Base-by-base conservation (phyloP, 2,329 filamentous ascomycete genomes). In the Colletotrichum incanum region DNA sequence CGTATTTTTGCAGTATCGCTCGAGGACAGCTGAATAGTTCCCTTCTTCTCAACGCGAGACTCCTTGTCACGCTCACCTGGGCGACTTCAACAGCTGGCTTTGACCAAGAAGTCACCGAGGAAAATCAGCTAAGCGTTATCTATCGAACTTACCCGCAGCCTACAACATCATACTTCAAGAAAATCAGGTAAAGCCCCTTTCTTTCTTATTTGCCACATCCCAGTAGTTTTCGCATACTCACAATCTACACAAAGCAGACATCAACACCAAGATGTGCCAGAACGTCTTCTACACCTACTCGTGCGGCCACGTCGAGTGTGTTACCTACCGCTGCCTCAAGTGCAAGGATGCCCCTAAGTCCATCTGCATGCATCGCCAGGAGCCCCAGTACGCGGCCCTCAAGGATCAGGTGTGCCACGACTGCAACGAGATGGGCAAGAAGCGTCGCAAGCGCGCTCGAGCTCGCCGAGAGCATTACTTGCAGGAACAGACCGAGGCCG, bases 261-360 rank as follows among this genome's bases (percentile, higher is more conserved):
- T n/a, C 23, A 37, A 20, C 8, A 12, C 16, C 23, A 55, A 70
- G 23, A 70, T 73, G 73, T 74, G 73, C 45, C 71, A 60, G 12
- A 73, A 63, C 16, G 74, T 75, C 49, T 72, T 49, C n/a, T 76
- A 74, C 65, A 67, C 34, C 43, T 76, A 75, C 65, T 59, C 59
- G 37, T 76, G 74, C 69, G 43, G 52, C 34, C 74, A 75, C 47
- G 28, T 41, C 14, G 67, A 75, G 60, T n/a, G 37, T 9, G 63
- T 64, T n/a, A 41, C 71, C 56, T 75, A 62, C 64, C 63, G 61
- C 6, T 75, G 73, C 41, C 37, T 20, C 41, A 55, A 52, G 41
- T 55, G 34, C 16, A 37, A 12, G 31, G 39, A 28, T 2, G 3
- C 45, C 23, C 31, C 45, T 4, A 18, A 37, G 37, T 11, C 28